These are phyloP conservation scores for Lablab purpureus DNA, from an alignment of 306 rosid species.

Conservation along the genomic window DNA sequence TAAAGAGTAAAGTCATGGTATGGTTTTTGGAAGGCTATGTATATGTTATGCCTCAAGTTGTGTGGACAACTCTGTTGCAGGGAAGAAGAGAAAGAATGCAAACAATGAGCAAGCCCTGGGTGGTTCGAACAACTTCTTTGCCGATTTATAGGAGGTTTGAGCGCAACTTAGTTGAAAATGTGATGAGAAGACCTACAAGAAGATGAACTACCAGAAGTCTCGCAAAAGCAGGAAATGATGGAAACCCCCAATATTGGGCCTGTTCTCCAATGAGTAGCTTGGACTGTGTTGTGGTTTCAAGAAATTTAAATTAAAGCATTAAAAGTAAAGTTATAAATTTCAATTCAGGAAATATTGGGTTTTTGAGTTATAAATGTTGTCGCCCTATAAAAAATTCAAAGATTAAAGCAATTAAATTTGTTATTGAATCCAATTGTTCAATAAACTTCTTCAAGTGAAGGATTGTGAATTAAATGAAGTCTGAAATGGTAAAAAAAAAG, in stretches of 20 bases:
- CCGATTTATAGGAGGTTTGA: constrained; percentile 58
- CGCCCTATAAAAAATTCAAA: neutral
- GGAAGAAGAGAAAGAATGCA: constrained; percentile 58
- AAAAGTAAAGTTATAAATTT: too few species aligned
- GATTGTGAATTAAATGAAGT: too few species aligned
- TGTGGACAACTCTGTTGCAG: constrained; percentile 53
- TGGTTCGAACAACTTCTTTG: constrained; percentile 57
- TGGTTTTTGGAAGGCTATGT: constrained; percentile 26
- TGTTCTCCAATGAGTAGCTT: neutral
- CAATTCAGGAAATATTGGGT: neutral
- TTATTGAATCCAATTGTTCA: too few species aligned
- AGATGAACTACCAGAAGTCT: neutral
- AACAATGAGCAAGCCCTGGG: constrained; percentile 41
- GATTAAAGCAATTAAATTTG: neutral
- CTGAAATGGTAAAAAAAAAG: too few species aligned
- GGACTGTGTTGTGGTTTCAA: neutral
- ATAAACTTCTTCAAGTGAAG: neutral
- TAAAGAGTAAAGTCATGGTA: neutral
- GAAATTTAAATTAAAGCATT: neutral
- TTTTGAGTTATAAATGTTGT: neutral
- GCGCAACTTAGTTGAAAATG: constrained; percentile 9
- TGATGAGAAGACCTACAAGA: neutral
- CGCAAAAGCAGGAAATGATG: neutral
- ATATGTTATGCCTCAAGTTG: constrained; percentile 23
- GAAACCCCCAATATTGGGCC: neutral